Base-by-base conservation (phyloP, 2,329 filamentous ascomycete genomes). In the Keithomyces neogunnii region DNA sequence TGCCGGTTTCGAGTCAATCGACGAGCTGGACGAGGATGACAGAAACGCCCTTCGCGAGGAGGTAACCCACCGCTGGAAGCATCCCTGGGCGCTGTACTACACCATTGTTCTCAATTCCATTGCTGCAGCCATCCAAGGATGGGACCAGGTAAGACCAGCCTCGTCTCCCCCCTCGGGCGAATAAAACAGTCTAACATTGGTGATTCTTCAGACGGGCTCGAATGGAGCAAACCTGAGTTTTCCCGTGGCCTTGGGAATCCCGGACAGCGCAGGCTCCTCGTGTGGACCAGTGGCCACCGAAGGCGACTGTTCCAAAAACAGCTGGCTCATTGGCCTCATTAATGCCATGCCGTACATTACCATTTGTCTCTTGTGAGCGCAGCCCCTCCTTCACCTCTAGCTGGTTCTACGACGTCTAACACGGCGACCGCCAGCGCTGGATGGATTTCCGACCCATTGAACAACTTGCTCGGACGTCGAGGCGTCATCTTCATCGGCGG, bases 401-500 rank as follows among this genome's bases (percentile, higher is more conserved):
- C n/a, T n/a, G n/a, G n/a, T n/a, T n/a, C n/a, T n/a, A n/a, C n/a
- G n/a, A n/a, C n/a, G 69, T 56, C 47, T 52, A 5, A 54, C 47
- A 28, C 51, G 49, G 49, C 50, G 19, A 19, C 19, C 19, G 10
- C 32, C 46, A 75, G 73, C 57, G 78, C 77, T 28, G 75, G 76
- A 52, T 84, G 81, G 81, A 66, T 82, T 5, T 82, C 81, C 0
- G 81, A 85, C 50, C 81, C 82, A 1, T 58, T 81, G 10, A 86
- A 86, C 59, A 67, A 77, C 40, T 67, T 67, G 9, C 57, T 82
- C 31, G 82, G 81, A 38, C 80, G 83, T 39, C 77, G 82, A 48
- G 80, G 82, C 9, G 77, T 80, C 45, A 86, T 86, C 54, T 86
- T 85, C 61, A 63, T 84, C 45, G 75, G 76, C 5, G 80, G 78